Evolutionary conservation across 75 land plant genomes (phyloP).

Genomic region (Adiantum capillusveneris): DNA sequence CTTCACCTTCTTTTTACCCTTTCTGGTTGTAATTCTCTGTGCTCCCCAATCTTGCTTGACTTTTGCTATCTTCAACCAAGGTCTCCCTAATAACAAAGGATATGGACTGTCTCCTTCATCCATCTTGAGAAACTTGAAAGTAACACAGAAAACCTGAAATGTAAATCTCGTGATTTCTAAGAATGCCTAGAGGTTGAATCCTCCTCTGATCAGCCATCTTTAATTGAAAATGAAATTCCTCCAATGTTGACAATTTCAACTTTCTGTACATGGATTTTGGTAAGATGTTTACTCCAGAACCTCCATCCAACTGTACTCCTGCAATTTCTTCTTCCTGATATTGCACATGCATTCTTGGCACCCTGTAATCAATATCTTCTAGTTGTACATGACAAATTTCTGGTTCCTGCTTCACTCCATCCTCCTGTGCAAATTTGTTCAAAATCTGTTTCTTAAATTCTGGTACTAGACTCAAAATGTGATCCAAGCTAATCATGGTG

Average conservation of each 20-base stretch:
- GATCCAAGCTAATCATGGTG: background rate
- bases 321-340: background rate
- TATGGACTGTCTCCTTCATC: too few relatives aligned
- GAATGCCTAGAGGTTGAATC: background rate
- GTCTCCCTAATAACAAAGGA: too few relatives aligned
- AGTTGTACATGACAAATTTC: background rate
- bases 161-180: background rate
- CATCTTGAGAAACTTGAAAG: too few relatives aligned
- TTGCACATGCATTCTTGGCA: background rate
- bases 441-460: background rate
- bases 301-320: background rate
- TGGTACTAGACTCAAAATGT: background rate
- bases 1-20: too few relatives aligned
- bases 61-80: too few relatives aligned
- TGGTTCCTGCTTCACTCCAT: background rate
- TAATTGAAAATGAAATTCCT: background rate
- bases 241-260: background rate
- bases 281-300: too few relatives aligned
- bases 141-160: background rate
- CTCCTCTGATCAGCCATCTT: too few relatives aligned
- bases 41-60: too few relatives aligned
- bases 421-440: background rate
- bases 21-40: too few relatives aligned
- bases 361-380: conserved; percentile 1
- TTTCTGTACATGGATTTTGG: background rate